Base-by-base conservation (phyloP, 2,329 filamentous ascomycete species). In the Orbilia blumenaviensis region DNA sequence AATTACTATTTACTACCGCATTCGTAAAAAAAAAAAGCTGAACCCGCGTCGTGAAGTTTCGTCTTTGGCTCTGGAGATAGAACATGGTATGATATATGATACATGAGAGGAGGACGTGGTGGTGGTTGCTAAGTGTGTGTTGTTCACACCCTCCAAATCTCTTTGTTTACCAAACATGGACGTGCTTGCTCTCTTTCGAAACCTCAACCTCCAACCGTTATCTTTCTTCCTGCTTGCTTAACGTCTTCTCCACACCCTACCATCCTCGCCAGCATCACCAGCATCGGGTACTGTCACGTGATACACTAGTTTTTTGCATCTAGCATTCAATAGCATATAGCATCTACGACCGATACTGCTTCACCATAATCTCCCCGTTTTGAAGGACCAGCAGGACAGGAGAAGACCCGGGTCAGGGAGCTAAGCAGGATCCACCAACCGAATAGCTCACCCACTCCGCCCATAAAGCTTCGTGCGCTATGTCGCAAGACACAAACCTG, bases 401-500 rank as follows among this genome's bases (percentile, higher is more conserved):
- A 56, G 12, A 18, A 14, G 46, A 48, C 23, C n/a, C 6, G n/a
- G 29, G 10, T 5, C 27, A 0, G 18, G 48, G 32, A 56, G 52
- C 29, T 36, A 5, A 44, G 41, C 41, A 44, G 41, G 74, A 62
- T 67, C 52, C 52, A 63, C 34, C 58, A 61, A n/a, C n/a, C 18
- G 41, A 71, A 50, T 77, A 69, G 68, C 66, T 61, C 67, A 23
- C 52, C n/a, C n/a, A n/a, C n/a, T n/a, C n/a, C n/a, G n/a, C n/a
- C n/a, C n/a, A 62, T 52, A 52, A 42, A 52, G 52, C 63, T 52
- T 27, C n/a, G 25, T 68, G 63, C 71, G 46, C 58, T 36, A 79
- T 80, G 78, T 80, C 79, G 58, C 78, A 79, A 62, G 78, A 80
- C 48, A 74, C 78, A 34, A 68, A 79, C 54, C 73, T 80, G 32